Evolutionary conservation across 331 rosid genomes (phyloP).

Genomic region (Acacia concinna): DNA sequence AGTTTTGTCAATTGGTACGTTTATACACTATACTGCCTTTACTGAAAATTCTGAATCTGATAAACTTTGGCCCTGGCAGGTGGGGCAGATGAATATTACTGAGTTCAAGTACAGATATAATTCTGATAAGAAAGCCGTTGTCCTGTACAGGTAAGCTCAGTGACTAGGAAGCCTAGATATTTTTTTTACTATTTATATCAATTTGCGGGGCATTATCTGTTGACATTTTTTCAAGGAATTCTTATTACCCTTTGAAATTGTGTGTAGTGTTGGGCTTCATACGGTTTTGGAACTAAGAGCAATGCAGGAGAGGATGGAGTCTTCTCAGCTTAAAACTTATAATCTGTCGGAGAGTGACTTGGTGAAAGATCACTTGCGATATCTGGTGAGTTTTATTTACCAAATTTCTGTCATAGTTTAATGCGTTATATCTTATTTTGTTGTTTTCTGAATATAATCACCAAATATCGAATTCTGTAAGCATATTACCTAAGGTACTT

Average conservation of each 20-base stretch:
- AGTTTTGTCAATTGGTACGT: background rate
- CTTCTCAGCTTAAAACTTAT: constrained; percentile 60
- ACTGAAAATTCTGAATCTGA: constrained; percentile 12
- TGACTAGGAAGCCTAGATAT: constrained; percentile 5
- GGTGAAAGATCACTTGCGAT: constrained; percentile 91
- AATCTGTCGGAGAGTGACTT: constrained; percentile 82
- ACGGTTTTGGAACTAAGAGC: constrained; percentile 63
- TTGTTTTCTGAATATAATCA: constrained; percentile 5
- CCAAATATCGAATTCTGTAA: background rate
- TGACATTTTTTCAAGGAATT: background rate
- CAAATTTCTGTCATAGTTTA: background rate
- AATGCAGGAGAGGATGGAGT: constrained; percentile 62
- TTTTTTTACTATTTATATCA: background rate
- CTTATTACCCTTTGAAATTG: constrained; percentile 12
- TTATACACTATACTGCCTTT: background rate
- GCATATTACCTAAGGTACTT: background rate
- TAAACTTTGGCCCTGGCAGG: constrained; percentile 46
- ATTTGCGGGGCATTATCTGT: background rate
- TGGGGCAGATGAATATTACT: constrained; percentile 81
- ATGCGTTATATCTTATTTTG: background rate
- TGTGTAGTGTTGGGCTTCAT: constrained; percentile 84
- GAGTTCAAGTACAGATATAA: constrained; percentile 86
- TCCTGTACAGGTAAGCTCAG: constrained; percentile 72
- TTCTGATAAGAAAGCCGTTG: constrained; percentile 64
- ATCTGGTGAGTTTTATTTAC: constrained; percentile 63